These are phyloP conservation scores for Hyaloscypha finlandica DNA, from an alignment of 495 filamentous ascomycete species.

Conservation along the genomic window DNA sequence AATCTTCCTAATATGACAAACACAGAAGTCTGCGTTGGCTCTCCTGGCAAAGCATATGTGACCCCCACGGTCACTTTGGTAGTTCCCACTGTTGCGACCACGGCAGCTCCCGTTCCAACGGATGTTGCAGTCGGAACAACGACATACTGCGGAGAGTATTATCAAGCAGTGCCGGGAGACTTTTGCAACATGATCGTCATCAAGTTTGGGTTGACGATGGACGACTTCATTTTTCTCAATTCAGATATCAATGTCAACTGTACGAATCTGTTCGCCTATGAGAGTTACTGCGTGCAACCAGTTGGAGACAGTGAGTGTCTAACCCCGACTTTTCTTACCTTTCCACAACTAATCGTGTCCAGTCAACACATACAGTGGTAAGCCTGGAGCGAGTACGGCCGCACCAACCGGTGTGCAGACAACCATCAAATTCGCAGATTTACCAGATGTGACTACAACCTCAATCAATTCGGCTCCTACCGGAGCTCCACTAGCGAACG, in stretches of 20 bases:
- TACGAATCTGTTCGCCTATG: not conserved
- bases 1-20: not conserved
- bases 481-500: not conserved
- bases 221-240: not conserved
- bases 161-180: not conserved
- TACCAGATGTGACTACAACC: not conserved
- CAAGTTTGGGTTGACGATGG: not conserved
- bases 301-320: not conserved
- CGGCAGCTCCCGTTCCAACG: not conserved
- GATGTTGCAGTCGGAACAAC: not conserved
- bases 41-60: not conserved
- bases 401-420: not conserved
- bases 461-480: not conserved
- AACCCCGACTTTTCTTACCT: not conserved
- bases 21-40: not conserved
- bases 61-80: not conserved
- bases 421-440: not conserved
- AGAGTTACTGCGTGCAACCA: not conserved
- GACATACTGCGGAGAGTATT: not conserved
- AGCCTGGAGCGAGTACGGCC: not conserved
- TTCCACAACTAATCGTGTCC: not conserved
- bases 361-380: not conserved
- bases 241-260: not conserved
- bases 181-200: slow-evolving; percentile 4
- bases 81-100: not conserved